These are phyloP conservation scores for Camelina hispida DNA, from an alignment of 345 rosid species.

Conservation along the genomic window DNA sequence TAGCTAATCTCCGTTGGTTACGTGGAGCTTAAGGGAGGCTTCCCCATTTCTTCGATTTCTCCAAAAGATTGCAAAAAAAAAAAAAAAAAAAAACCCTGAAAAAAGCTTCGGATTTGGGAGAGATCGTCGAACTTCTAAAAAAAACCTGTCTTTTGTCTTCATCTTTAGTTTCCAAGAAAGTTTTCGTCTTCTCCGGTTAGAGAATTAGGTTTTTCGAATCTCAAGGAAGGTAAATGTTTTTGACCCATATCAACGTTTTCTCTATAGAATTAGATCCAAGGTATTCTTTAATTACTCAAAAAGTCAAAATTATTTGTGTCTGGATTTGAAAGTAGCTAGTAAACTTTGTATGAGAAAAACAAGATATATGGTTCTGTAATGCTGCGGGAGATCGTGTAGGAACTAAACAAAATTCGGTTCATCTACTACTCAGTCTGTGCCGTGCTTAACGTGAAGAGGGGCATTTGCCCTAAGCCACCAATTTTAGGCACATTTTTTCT, in stretches of 20 bases:
- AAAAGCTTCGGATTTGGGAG: background rate
- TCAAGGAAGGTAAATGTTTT: background rate
- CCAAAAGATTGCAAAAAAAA: too few species aligned
- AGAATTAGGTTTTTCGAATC: background rate
- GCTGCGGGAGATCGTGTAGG: background rate
- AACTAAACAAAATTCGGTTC: background rate
- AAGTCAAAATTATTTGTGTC: background rate
- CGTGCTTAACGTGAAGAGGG: too few species aligned
- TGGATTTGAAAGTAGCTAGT: background rate
- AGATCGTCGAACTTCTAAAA: background rate
- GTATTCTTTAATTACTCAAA: background rate
- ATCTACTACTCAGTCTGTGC: too few species aligned
- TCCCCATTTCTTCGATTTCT: background rate
- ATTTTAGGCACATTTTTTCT: too few species aligned
- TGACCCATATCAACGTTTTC: background rate
- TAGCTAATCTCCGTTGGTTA: conserved; percentile 25
- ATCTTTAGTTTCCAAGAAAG: background rate
- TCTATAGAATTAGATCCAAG: background rate
- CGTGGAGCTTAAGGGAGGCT: conserved; percentile 36
- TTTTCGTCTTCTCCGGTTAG: conserved; percentile 5
- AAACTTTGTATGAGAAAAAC: background rate
- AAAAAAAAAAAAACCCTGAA: background rate
- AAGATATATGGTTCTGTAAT: conserved; percentile 3
- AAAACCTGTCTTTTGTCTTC: too few species aligned
- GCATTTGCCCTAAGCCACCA: too few species aligned